Percentiles rank a stretch among this genome's conserved stretches.
Conservation (phyloP, 495 filamentous ascomycete species). For the Penicillium longicatenatum region DNA sequence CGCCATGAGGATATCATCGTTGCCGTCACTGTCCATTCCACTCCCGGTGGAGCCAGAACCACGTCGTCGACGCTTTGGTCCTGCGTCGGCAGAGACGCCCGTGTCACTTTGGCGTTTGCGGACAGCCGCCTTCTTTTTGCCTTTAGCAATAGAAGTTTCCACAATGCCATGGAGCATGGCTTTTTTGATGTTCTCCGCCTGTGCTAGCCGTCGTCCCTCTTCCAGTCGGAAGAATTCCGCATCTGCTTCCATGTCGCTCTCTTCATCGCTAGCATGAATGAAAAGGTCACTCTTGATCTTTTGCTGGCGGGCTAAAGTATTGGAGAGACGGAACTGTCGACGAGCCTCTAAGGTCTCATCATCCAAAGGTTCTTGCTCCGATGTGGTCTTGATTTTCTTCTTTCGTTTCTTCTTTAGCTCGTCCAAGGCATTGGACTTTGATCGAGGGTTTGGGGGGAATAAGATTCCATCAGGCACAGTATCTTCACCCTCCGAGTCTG, state of each 20-base stretch:
- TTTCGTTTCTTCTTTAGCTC: constrained; percentile 56
- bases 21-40: constrained; percentile 29
- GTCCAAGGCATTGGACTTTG: constrained; percentile 49
- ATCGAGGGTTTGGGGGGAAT: constrained; percentile 61
- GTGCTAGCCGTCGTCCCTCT: constrained; percentile 54
- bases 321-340: constrained; percentile 54
- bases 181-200: constrained; percentile 50
- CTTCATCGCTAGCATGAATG: constrained; percentile 78
- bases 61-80: constrained; percentile 40
- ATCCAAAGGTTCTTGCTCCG: constrained; percentile 43
- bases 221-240: constrained; percentile 73
- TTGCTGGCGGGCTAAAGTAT: constrained; percentile 62
- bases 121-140: constrained; percentile 22
- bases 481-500: constrained; percentile 62
- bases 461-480: constrained; percentile 61
- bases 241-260: constrained; percentile 69
- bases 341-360: constrained; percentile 54
- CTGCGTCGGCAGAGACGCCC: constrained; percentile 18
- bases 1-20: constrained; percentile 42
- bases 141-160: constrained; percentile 43
- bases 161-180: constrained; percentile 55
- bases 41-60: constrained; percentile 22
- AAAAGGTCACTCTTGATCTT: constrained; percentile 85
- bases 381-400: constrained; percentile 40
- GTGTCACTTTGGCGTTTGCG: constrained; percentile 39